phyloP scores from a whole-genome alignment of 2,329 filamentous ascomycete genomes.

The Claviceps sp. region DNA sequence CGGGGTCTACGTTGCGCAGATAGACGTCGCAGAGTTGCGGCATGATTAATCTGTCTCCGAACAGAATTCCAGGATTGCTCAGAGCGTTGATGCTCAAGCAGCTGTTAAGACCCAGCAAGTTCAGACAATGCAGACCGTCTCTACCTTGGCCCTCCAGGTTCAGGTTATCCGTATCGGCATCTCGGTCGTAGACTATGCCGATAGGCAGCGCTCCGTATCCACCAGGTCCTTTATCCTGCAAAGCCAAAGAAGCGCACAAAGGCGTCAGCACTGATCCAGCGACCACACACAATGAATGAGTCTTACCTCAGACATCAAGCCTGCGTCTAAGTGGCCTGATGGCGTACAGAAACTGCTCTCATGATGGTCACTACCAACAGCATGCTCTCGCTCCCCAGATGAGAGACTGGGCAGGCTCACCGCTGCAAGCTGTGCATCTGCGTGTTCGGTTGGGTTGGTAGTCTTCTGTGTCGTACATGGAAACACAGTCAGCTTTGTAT shows the following conservation, averaged over 20 bases:
- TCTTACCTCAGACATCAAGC: neutral
- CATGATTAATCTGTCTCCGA: neutral
- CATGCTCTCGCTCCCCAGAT: neutral
- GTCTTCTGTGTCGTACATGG: neutral
- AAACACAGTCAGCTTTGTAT: neutral
- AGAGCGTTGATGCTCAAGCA: neutral
- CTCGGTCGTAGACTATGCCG: neutral
- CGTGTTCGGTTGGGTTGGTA: neutral
- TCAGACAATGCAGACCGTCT: neutral
- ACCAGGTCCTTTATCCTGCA: neutral
- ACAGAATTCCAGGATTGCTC: neutral
- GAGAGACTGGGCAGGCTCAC: neutral
- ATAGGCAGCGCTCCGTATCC: neutral
- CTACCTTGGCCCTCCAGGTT: neutral
- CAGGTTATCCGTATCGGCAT: neutral
- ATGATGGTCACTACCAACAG: neutral
- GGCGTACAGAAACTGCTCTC: neutral
- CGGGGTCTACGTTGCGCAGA: conserved; percentile 7
- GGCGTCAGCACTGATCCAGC: neutral
- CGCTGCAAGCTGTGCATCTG: neutral
- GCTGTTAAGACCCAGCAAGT: neutral
- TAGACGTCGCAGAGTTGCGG: conserved; percentile 4
- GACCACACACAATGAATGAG: too few species aligned
- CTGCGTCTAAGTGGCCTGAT: neutral
- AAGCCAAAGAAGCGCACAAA: neutral